A percentile compares a stretch with the other conserved stretches of the same genome.
Evolutionary conservation across 768 basidiomycete genomes (phyloP).

Genomic region (Tricholoma matsutake): DNA sequence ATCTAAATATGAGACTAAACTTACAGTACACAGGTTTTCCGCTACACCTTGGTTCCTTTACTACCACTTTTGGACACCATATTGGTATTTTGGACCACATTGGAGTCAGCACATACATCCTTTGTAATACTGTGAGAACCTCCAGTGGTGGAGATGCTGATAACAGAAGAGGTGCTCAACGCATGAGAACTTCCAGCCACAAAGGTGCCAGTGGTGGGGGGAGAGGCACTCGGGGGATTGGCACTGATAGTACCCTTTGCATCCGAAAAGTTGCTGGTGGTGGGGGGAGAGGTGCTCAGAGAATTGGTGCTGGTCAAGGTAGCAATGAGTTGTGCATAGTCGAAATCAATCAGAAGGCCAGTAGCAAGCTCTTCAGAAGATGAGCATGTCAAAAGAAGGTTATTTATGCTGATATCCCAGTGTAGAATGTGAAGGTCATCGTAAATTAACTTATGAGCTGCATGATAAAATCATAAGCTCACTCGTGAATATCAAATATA

Average conservation of each 20-base stretch:
- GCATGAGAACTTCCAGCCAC: no score
- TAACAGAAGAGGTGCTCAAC: not conserved
- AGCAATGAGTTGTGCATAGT: not conserved
- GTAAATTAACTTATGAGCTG: not conserved
- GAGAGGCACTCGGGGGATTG: not conserved
- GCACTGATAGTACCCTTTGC: not conserved
- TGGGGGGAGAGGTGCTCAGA: not conserved
- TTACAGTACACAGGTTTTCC: not conserved
- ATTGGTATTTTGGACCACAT: no score
- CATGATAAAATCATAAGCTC: not conserved
- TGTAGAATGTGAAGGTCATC: not conserved
- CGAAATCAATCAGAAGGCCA: slow-evolving; percentile 1
- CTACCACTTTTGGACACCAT: not conserved
- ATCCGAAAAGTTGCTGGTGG: not conserved
- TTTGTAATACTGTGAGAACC: no score
- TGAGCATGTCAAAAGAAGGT: not conserved
- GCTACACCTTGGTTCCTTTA: not conserved
- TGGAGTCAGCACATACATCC: no score
- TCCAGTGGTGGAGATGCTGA: not conserved
- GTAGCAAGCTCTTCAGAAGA: not conserved
- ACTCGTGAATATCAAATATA: not conserved
- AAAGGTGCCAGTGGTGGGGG: not conserved
- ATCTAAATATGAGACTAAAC: not conserved
- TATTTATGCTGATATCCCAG: not conserved
- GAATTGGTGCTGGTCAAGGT: not conserved